Evolutionary conservation across 352 stramenopile species (phyloP).

Genomic region (Pythium apleroticum): DNA sequence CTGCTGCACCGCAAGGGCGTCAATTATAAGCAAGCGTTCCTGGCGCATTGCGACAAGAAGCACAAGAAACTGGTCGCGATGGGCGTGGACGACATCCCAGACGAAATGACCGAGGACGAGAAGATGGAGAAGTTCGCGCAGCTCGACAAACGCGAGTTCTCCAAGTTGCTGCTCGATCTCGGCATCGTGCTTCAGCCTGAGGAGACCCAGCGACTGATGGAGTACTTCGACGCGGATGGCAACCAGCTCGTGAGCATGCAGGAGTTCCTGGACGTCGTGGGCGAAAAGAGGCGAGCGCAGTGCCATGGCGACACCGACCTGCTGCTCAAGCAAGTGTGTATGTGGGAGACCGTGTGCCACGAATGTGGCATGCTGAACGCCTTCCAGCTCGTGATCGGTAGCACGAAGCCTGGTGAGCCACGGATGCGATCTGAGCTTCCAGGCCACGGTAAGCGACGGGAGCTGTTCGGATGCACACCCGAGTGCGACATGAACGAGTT

Average conservation of each 20-base stretch:
- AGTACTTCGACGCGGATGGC: slow-evolving; percentile 85
- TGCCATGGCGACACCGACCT: slow-evolving; percentile 78
- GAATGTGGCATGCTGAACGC: slow-evolving; percentile 90
- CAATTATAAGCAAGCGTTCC: slow-evolving; percentile 83
- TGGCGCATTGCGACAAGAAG: slow-evolving; percentile 60
- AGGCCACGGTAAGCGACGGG: slow-evolving; percentile 60
- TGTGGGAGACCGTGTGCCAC: slow-evolving; percentile 91
- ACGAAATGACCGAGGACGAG: slow-evolving; percentile 65
- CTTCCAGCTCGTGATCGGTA: slow-evolving; percentile 78
- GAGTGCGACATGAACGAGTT: slow-evolving; percentile 72
- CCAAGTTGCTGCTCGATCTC: slow-evolving; percentile 54
- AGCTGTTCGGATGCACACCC: slow-evolving; percentile 56
- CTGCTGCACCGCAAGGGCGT: slow-evolving; percentile 85
- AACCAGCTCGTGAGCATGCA: slow-evolving; percentile 66
- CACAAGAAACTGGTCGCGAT: slow-evolving; percentile 57
- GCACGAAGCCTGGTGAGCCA: slow-evolving; percentile 35
- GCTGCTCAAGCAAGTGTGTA: slow-evolving; percentile 81
- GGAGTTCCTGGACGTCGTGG: slow-evolving; percentile 85
- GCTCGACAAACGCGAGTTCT: slow-evolving; percentile 55
- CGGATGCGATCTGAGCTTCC: slow-evolving; percentile 70
- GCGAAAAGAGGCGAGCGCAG: slow-evolving; percentile 55
- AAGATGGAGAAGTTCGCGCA: slow-evolving; percentile 57
- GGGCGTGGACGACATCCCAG: slow-evolving; percentile 53
- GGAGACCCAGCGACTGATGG: slow-evolving; percentile 76
- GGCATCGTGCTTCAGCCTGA: slow-evolving; percentile 81